Conservation (phyloP, 495 filamentous ascomycete species). For the Bryoglossum gracile region DNA sequence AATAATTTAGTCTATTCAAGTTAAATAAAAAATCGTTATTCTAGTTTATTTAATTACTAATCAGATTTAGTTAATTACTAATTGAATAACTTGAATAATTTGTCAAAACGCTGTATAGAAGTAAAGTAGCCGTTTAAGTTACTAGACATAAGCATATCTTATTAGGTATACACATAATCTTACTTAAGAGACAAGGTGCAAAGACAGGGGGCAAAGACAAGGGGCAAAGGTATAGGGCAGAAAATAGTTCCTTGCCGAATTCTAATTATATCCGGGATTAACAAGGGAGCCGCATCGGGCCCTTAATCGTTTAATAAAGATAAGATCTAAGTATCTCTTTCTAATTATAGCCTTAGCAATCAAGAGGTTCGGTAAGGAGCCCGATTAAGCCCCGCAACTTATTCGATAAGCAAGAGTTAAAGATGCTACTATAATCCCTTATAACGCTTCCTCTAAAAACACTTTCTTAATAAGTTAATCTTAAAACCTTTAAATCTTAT, state of each 20-base stretch:
- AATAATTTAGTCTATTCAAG: too few relatives aligned
- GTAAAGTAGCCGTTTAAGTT: background rate
- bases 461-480: background rate
- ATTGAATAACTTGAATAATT: too few relatives aligned
- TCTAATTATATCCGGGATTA: conserved; percentile 2
- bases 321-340: conserved; percentile 33
- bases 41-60: too few relatives aligned
- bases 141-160: background rate
- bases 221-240: background rate
- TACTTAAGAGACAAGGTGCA: background rate
- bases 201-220: conserved; percentile 42
- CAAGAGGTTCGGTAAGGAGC: background rate
- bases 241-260: background rate
- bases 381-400: background rate
- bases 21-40: too few relatives aligned
- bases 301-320: conserved; percentile 57
- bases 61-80: too few relatives aligned
- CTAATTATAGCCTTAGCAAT: background rate
- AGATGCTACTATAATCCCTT: background rate
- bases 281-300: background rate
- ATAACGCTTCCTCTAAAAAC: background rate
- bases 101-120: too few relatives aligned
- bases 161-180: conserved; percentile 1
- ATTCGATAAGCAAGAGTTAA: background rate
- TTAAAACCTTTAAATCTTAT: background rate